Percentiles rank a stretch among this genome's conserved stretches.
These are phyloP conservation scores for Cinnamomum chago DNA, from an alignment of 164 flowering plant genomes.

Conservation along the genomic window DNA sequence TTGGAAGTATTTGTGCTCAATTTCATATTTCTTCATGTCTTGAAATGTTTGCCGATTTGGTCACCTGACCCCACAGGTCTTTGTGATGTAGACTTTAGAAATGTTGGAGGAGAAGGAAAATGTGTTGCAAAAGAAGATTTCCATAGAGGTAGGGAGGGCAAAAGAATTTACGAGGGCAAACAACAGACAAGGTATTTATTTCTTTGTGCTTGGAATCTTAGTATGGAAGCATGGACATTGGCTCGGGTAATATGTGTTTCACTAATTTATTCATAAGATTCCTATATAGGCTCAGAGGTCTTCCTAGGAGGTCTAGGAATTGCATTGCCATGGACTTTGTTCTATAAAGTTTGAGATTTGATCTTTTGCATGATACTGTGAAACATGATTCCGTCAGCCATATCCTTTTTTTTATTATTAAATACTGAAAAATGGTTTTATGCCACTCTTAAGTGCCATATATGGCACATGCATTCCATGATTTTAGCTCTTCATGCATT, in stretches of 20 bases:
- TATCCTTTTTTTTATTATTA: background rate
- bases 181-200: constrained; percentile 61
- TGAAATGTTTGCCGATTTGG: background rate
- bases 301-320: background rate
- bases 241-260: too few species aligned
- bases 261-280: too few species aligned
- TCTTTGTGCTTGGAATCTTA: background rate
- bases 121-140: constrained; percentile 59
- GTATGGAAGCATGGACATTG: too few species aligned
- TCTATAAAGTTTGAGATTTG: background rate
- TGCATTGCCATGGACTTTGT: background rate
- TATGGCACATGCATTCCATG: background rate
- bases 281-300: background rate
- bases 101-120: constrained; percentile 84
- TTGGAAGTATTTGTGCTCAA: background rate
- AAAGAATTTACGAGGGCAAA: constrained; percentile 62
- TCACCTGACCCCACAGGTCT: background rate
- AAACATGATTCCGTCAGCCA: background rate
- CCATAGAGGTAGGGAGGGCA: constrained; percentile 66
- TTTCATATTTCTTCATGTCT: background rate
- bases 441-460: background rate
- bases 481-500: background rate
- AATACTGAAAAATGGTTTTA: background rate
- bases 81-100: constrained; percentile 50
- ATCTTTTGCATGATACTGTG: background rate